Percentiles rank a stretch among this genome's conserved stretches.
These are phyloP conservation scores for Paecilomyces variotii DNA, from an alignment of 2,329 filamentous ascomycete genomes.

Conservation along the genomic window DNA sequence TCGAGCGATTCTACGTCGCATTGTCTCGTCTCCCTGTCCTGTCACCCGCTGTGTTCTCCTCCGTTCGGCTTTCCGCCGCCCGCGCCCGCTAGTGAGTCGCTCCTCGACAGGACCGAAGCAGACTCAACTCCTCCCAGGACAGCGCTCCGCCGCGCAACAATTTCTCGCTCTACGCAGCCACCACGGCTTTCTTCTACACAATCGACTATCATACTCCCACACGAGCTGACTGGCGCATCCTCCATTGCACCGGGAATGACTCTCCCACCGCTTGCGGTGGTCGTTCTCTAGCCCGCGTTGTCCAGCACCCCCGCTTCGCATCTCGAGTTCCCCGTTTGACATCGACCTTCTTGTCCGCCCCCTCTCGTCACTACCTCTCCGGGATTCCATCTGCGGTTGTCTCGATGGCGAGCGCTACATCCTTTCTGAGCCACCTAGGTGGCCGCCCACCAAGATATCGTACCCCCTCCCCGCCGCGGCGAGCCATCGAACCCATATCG, in stretches of 20 bases:
- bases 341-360: conserved; percentile 5
- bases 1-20: not conserved
- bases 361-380: conserved; percentile 2
- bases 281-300: conserved; percentile 34
- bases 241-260: conserved; percentile 26
- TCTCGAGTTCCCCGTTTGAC: conserved; percentile 26
- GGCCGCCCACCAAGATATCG: conserved; percentile 36
- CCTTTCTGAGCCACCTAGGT: conserved; percentile 27
- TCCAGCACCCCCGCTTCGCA: conserved; percentile 34
- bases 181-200: conserved; percentile 3
- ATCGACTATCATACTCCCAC: conserved; percentile 14
- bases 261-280: conserved; percentile 27
- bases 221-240: not conserved
- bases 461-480: conserved; percentile 40
- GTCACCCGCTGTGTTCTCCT: conserved; percentile 1
- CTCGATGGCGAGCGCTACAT: conserved; percentile 32
- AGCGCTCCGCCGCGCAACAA: conserved; percentile 2
- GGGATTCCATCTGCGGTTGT: conserved; percentile 4
- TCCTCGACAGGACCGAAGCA: conserved; percentile 3
- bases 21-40: conserved; percentile 4
- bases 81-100: conserved; percentile 3
- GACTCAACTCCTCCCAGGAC: conserved; percentile 3
- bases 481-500: conserved; percentile 40
- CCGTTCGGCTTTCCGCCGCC: conserved; percentile 6
- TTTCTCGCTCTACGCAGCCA: not conserved